phyloP scores from a whole-genome alignment of 352 stramenopile species.

The Discostella stelligera region DNA sequence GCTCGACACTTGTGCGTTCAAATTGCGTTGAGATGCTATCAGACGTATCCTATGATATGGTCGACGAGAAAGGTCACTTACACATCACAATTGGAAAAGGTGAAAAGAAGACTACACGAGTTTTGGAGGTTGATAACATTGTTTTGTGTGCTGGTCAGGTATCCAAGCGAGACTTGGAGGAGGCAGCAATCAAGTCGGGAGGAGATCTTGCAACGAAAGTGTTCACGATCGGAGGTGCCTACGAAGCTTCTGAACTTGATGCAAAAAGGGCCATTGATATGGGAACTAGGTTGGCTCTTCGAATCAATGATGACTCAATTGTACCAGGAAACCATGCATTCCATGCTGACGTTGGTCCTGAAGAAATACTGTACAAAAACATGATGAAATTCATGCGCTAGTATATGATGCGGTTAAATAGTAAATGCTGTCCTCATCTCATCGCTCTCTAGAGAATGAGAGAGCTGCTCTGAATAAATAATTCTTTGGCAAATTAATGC shows the following conservation, averaged over 20 bases:
- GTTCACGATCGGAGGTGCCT: slow-evolving; percentile 93
- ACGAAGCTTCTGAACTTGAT: slow-evolving; percentile 93
- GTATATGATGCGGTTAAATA: background rate
- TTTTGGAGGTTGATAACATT: slow-evolving; percentile 94
- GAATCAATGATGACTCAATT: slow-evolving; percentile 63
- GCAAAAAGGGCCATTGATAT: slow-evolving; percentile 97
- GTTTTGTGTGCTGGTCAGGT: slow-evolving; percentile 95
- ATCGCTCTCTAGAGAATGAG: too few relatives aligned
- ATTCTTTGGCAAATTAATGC: too few relatives aligned
- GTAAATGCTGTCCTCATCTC: too few relatives aligned
- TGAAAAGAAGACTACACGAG: slow-evolving; percentile 74
- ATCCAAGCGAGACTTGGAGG: slow-evolving; percentile 87
- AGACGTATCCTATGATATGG: slow-evolving; percentile 91
- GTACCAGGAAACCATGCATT: slow-evolving; percentile 70
- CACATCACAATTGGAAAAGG: slow-evolving; percentile 88
- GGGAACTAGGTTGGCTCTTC: slow-evolving; percentile 82
- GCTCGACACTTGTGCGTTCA: slow-evolving; percentile 88
- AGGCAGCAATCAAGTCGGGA: slow-evolving; percentile 36
- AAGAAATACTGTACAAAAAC: slow-evolving; percentile 70
- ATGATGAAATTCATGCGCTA: slow-evolving; percentile 44
- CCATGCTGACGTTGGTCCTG: slow-evolving; percentile 48
- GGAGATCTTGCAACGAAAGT: slow-evolving; percentile 77
- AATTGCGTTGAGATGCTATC: slow-evolving; percentile 90
- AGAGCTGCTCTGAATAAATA: too few relatives aligned
- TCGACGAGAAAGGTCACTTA: slow-evolving; percentile 90